Conservation (phyloP, 1,284 basidiomycete genomes). For the Cystobasidiaceae sp. region DNA sequence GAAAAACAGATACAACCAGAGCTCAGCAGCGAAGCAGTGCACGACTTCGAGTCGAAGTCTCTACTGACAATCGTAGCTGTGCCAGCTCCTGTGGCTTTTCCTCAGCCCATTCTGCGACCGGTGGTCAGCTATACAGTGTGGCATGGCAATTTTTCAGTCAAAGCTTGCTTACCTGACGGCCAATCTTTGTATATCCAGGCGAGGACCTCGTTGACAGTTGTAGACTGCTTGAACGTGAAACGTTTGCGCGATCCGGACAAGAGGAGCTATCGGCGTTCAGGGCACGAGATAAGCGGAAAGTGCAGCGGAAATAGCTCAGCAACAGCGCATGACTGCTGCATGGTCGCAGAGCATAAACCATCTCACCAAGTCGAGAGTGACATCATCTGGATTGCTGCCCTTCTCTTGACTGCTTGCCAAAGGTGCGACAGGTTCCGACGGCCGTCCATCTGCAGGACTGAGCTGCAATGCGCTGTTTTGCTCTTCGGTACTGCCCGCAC, state of each 20-base stretch:
- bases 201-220: slow-evolving; percentile 18
- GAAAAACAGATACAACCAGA: neutral
- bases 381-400: too few relatives aligned
- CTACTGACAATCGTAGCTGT: slow-evolving; percentile 23
- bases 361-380: too few relatives aligned
- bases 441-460: too few relatives aligned
- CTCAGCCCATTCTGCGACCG: slow-evolving; percentile 13
- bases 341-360: too few relatives aligned
- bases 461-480: too few relatives aligned
- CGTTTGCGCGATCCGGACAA: slow-evolving; percentile 17
- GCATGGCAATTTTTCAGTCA: neutral
- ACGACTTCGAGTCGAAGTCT: too few relatives aligned
- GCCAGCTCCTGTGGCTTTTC: slow-evolving; percentile 3
- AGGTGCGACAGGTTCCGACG: too few relatives aligned
- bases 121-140: too few relatives aligned
- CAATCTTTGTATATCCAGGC: slow-evolving; percentile 24
- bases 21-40: too few relatives aligned
- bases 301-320: neutral
- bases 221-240: slow-evolving; percentile 10
- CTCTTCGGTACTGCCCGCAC: too few relatives aligned
- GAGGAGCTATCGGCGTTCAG: slow-evolving; percentile 1
- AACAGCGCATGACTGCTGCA: too few relatives aligned
- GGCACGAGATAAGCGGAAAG: neutral
- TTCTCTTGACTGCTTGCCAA: too few relatives aligned
- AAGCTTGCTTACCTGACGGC: neutral